Evolutionary conservation across 441 rosid species (phyloP).

Genomic region (Euphorbia schlechtendalii): DNA sequence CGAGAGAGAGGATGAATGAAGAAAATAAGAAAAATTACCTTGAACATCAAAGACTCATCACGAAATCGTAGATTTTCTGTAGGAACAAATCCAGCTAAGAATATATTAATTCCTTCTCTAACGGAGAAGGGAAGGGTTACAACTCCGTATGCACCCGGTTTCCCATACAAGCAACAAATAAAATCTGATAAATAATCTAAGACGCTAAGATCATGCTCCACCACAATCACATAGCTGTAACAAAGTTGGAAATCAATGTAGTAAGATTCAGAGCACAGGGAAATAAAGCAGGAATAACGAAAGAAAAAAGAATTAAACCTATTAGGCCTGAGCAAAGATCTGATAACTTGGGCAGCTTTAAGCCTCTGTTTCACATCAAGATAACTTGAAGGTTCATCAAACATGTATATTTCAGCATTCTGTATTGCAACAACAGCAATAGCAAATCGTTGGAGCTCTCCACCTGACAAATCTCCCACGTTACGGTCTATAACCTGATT

Average conservation of each 20-base stretch:
- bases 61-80: conserved; percentile 90
- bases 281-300: conserved; percentile 4
- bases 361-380: conserved; percentile 97
- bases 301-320: conserved; percentile 40
- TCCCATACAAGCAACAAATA: conserved; percentile 94
- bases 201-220: conserved; percentile 98
- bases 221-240: conserved; percentile 92
- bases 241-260: conserved; percentile 1
- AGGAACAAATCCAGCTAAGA: conserved; percentile 95
- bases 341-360: conserved; percentile 90
- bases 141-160: conserved; percentile 96
- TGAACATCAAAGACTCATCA: conserved; percentile 85
- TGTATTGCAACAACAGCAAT: conserved; percentile 92
- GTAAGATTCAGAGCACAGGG: conserved; percentile 9
- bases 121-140: conserved; percentile 97
- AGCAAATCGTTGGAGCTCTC: conserved; percentile 96
- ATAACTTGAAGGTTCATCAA: conserved; percentile 98
- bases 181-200: conserved; percentile 92
- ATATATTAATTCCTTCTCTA: conserved; percentile 92
- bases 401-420: conserved; percentile 96
- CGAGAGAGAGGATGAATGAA: neutral
- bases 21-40: conserved; percentile 37
- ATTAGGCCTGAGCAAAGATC: conserved; percentile 80
- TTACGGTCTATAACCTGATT: conserved; percentile 91
- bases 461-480: conserved; percentile 92